Evolutionary conservation across 83 land plant genomes (phyloP).

Genomic region (Diphasiastrum complanatum): DNA sequence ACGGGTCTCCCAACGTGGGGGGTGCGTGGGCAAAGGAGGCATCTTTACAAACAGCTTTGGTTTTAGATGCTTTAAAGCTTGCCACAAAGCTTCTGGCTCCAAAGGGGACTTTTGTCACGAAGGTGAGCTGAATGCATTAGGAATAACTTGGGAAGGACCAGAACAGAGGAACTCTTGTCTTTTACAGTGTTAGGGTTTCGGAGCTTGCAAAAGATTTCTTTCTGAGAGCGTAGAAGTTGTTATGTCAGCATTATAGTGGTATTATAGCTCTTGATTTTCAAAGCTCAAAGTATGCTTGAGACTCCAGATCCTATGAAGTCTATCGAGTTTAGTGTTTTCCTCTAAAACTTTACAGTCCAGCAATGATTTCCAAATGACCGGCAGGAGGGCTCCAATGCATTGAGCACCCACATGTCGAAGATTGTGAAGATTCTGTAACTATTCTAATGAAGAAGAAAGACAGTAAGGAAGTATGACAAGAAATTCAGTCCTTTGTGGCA

Average conservation of each 20-base stretch:
- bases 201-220: not conserved
- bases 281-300: not conserved
- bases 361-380: too few species aligned
- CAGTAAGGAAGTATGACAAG: too few species aligned
- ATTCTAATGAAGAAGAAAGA: too few species aligned
- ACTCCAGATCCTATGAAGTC: not conserved
- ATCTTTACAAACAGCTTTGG: constrained; percentile 69
- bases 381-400: too few species aligned
- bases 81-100: constrained; percentile 76
- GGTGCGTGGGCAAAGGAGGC: constrained; percentile 91
- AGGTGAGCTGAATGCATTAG: constrained; percentile 36
- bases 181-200: too few species aligned
- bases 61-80: constrained; percentile 67
- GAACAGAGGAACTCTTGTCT: too few species aligned
- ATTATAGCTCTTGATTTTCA: not conserved
- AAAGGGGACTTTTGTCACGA: constrained; percentile 80
- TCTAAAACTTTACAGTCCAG: too few species aligned
- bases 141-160: not conserved
- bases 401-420: too few species aligned
- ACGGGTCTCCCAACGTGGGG: constrained; percentile 89
- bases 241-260: not conserved
- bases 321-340: too few species aligned
- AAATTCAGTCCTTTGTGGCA: too few species aligned
- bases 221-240: not conserved
- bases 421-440: too few species aligned